phyloP scores from a whole-genome alignment of 805 yeast genomes.

The Barnettozyma californica region DNA sequence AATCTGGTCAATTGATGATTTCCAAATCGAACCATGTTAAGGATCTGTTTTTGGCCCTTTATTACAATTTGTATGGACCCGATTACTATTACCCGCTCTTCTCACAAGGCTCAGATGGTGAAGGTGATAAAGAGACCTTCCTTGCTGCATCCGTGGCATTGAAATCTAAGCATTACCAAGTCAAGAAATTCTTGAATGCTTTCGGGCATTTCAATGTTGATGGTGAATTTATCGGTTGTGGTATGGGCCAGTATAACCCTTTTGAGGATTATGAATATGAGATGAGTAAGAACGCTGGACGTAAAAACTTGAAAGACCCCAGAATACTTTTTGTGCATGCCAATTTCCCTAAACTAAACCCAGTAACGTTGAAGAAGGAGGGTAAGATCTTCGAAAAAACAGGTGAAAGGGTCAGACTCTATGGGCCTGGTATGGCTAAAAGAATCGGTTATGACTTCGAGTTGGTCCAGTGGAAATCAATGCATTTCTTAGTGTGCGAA shows the following conservation, averaged over 20 bases:
- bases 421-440: constrained; percentile 50
- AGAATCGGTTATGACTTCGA: constrained; percentile 55
- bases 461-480: constrained; percentile 51
- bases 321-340: constrained; percentile 53
- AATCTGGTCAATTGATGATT: constrained; percentile 59
- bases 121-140: constrained; percentile 58
- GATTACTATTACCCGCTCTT: constrained; percentile 52
- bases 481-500: constrained; percentile 52
- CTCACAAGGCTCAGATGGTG: constrained; percentile 51
- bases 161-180: constrained; percentile 53
- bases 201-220: constrained; percentile 44
- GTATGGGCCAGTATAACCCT: constrained; percentile 62
- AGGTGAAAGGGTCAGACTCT: constrained; percentile 48
- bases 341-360: constrained; percentile 63
- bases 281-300: constrained; percentile 20
- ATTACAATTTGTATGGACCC: constrained; percentile 58
- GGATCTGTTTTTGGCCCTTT: constrained; percentile 49
- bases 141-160: constrained; percentile 55
- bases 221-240: constrained; percentile 46
- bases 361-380: constrained; percentile 44
- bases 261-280: constrained; percentile 41
- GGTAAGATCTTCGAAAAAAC: constrained; percentile 37
- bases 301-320: constrained; percentile 23
- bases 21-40: constrained; percentile 50
- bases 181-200: constrained; percentile 49